Conservation (phyloP, 2,329 filamentous ascomycete genomes). For the Aspergillus niger region DNA sequence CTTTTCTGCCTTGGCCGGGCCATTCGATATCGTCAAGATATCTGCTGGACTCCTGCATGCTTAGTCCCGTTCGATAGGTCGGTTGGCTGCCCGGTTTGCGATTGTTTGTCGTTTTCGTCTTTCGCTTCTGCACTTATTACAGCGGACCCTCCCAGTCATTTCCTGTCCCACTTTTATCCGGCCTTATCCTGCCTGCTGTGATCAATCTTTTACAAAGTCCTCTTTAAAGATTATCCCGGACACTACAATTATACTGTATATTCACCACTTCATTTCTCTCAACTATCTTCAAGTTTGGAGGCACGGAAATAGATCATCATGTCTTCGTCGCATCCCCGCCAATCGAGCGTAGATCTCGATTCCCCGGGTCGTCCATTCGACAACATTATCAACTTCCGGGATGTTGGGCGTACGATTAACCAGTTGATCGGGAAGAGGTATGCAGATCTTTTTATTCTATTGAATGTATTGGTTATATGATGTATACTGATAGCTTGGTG, state of each 20-base stretch:
- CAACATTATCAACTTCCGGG: constrained; percentile 73
- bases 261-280: background rate
- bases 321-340: constrained; percentile 18
- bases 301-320: background rate
- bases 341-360: constrained; percentile 36
- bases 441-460: constrained; percentile 13
- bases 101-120: too few relatives aligned
- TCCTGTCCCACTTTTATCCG: too few relatives aligned
- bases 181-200: too few relatives aligned
- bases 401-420: constrained; percentile 71
- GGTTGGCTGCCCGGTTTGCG: too few relatives aligned
- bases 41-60: background rate
- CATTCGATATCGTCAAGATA: background rate
- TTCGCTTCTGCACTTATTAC: too few relatives aligned
- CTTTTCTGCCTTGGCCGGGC: background rate
- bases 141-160: too few relatives aligned
- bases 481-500: constrained; percentile 4
- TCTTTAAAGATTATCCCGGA: too few relatives aligned
- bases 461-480: background rate
- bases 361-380: constrained; percentile 49
- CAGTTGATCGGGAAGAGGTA: constrained; percentile 58
- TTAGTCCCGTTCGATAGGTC: too few relatives aligned
- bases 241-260: background rate
- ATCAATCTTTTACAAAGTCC: too few relatives aligned
- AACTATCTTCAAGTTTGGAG: too few relatives aligned